Evolutionary conservation across 2,329 filamentous ascomycete genomes (phyloP), one percentile per base, ranked within the genome.

Genomic region (Apiospora aurea): DNA sequence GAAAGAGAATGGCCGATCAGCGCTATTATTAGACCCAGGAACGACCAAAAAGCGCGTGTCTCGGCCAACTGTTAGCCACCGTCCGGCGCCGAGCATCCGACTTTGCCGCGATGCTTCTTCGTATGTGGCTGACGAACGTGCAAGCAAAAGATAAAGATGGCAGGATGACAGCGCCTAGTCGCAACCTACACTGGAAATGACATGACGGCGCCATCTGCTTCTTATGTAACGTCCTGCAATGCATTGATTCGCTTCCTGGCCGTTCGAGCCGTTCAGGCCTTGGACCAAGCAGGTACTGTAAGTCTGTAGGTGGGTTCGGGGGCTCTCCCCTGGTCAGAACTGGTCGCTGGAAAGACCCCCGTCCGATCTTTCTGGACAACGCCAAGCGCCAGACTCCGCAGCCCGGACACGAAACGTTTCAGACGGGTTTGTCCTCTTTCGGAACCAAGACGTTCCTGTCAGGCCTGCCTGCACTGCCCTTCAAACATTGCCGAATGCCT

Each of bases 341-440:
- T 51, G 26, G 26, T 34, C 46, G 24, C 21, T 64, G 57, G 34
- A n/a, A 64, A n/a, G 10, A 13, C 13, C 24, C 11, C 51, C 51
- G 41, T 64, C 57, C 57, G 34, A 64, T 64, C 34, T 64, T 64
- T 64, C 57, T 64, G 57, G 57, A 14, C 10, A 64, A 18, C 57
- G 57, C 34, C 57, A 41, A 41, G 57, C 11, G 29, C 11, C 34
- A 10, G 34, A 34, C 57, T 64, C 57, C 57, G 57, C 57, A 24
- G 57, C 18, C 57, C 57, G 57, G 57, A 64, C 57, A 64, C 34
- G 57, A 64, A 64, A 64, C 57, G 57, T 64, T 64, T 64, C 57
- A 64, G 57, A 64, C 29, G 11, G 57, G 57, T 64, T 64, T 64
- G 57, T 64, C 57, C 57, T 64, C 57, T 41, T 64, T 61, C 57